A percentile compares a stretch with the other conserved stretches of the same genome.
phyloP scores from a whole-genome alignment of 768 basidiomycete genomes.

The Serendipita sp. region DNA sequence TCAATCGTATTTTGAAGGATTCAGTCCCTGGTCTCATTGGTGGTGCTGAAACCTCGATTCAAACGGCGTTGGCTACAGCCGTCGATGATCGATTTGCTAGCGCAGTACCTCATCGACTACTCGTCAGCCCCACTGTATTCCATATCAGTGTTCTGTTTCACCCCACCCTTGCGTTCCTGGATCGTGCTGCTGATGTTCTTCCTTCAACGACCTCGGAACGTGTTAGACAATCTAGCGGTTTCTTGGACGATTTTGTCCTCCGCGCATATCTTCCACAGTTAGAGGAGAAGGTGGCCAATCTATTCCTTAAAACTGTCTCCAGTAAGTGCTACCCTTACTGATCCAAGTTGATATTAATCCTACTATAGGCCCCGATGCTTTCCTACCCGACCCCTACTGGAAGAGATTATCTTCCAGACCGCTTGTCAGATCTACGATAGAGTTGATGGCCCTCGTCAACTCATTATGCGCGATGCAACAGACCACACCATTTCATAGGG shows the following conservation, averaged over 20 bases:
- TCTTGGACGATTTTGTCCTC: constrained; percentile 84
- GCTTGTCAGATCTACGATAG: constrained; percentile 66
- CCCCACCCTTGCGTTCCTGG: constrained; percentile 75
- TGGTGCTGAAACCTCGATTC: constrained; percentile 37
- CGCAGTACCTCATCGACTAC: constrained; percentile 61
- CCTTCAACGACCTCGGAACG: constrained; percentile 51
- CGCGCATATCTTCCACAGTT: constrained; percentile 87
- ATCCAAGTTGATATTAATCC: constrained; percentile 2
- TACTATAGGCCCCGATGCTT: constrained; percentile 59
- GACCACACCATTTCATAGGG: constrained; percentile 84
- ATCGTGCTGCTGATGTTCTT: constrained; percentile 50
- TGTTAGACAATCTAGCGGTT: constrained; percentile 45
- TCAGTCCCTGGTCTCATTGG: constrained; percentile 90
- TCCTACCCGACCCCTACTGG: constrained; percentile 63
- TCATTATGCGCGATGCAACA: constrained; percentile 83
- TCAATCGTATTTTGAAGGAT: constrained; percentile 67
- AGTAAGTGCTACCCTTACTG: constrained; percentile 25
- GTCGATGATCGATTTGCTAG: constrained; percentile 63
- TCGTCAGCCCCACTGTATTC: constrained; percentile 85
- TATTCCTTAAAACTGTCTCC: constrained; percentile 75
- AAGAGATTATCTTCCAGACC: constrained; percentile 50
- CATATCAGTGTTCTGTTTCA: constrained; percentile 90
- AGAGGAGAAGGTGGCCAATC: constrained; percentile 76
- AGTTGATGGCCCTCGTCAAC: constrained; percentile 78
- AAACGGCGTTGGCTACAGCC: constrained; percentile 36